phyloP scores from a whole-genome alignment of 805 yeast species.

The Pichia pseudocactophila region DNA sequence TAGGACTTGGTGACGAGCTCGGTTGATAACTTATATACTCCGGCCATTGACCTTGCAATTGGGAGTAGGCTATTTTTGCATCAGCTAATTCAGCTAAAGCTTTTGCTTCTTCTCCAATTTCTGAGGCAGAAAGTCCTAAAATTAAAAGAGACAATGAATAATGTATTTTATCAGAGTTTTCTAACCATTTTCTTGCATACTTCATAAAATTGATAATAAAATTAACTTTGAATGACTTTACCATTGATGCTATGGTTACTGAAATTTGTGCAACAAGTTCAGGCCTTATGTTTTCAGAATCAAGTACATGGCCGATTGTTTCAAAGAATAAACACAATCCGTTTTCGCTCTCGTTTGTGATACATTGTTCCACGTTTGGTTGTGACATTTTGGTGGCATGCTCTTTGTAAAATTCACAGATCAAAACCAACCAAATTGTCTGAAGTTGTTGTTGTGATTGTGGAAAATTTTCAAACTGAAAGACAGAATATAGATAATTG shows the following conservation, averaged over 20 bases:
- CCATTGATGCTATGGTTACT: constrained; percentile 18
- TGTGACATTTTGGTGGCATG: constrained; percentile 12
- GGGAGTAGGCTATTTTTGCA: constrained; percentile 11
- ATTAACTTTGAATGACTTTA: constrained; percentile 19
- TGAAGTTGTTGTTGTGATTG: constrained; percentile 27
- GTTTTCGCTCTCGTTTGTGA: constrained; percentile 32
- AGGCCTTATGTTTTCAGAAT: constrained; percentile 16
- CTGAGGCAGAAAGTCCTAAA: constrained; percentile 8
- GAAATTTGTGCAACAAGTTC: constrained; percentile 20
- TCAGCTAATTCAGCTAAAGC: constrained; percentile 4
- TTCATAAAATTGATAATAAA: constrained; percentile 19
- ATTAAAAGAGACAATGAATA: constrained; percentile 15
- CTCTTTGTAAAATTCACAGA: constrained; percentile 25
- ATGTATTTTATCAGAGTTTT: constrained; percentile 12
- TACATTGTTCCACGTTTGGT: constrained; percentile 37
- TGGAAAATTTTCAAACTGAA: constrained; percentile 16
- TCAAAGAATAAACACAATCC: constrained; percentile 32
- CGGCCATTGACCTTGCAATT: constrained; percentile 15
- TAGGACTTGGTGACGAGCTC: neutral
- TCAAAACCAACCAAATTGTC: constrained; percentile 31
- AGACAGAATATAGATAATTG: constrained; percentile 29
- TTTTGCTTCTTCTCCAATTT: neutral
- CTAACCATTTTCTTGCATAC: constrained; percentile 17
- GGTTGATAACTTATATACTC: constrained; percentile 6
- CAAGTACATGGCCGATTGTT: constrained; percentile 11